Evolutionary conservation across 495 filamentous ascomycete genomes (phyloP).

Genomic region (Talaromyces adpressus): DNA sequence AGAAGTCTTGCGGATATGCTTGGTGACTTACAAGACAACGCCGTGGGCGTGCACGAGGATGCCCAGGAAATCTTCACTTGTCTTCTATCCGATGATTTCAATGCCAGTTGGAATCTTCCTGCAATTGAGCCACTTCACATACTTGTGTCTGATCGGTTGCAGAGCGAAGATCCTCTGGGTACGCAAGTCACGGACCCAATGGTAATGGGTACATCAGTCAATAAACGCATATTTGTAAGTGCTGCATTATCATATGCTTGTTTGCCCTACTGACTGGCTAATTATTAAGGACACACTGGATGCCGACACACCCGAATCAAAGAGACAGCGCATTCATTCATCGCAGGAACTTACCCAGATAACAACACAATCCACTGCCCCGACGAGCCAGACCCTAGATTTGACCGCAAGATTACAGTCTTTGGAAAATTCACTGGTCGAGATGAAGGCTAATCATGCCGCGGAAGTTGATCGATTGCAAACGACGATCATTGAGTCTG

Average conservation of each 20-base stretch:
- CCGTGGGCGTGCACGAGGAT: slow-evolving; percentile 35
- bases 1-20: slow-evolving; percentile 34
- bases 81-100: slow-evolving; percentile 28
- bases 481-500: slow-evolving; percentile 15
- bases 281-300: slow-evolving; percentile 21
- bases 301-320: slow-evolving; percentile 18
- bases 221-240: slow-evolving; percentile 34
- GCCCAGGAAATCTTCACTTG: slow-evolving; percentile 35
- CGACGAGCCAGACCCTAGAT: slow-evolving; percentile 25
- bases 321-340: slow-evolving; percentile 26
- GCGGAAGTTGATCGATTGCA: slow-evolving; percentile 24
- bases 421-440: slow-evolving; percentile 25
- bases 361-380: slow-evolving; percentile 26
- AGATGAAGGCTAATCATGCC: slow-evolving; percentile 25
- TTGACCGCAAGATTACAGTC: slow-evolving; percentile 18
- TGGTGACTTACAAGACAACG: slow-evolving; percentile 42
- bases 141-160: slow-evolving; percentile 18
- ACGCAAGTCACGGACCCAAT: not conserved
- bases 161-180: slow-evolving; percentile 6
- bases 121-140: slow-evolving; percentile 33
- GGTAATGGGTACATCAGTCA: slow-evolving; percentile 7
- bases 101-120: slow-evolving; percentile 35
- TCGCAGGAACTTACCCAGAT: slow-evolving; percentile 26
- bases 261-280: not conserved
- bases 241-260: not conserved